Conservation (phyloP, 23 red algal species). For the Gracilaria domingensis region DNA sequence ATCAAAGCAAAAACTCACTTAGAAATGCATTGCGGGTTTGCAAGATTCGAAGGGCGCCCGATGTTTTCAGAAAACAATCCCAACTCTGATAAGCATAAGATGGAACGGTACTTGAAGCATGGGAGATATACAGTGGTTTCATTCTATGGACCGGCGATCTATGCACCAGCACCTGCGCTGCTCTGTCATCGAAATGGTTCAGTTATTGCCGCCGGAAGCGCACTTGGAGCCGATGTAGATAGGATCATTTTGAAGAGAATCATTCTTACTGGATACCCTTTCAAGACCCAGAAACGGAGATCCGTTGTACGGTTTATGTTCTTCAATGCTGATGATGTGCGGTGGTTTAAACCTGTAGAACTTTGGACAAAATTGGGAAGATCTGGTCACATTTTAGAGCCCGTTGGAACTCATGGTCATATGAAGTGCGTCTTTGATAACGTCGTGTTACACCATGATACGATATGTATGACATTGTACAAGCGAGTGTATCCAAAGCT, state of each 20-base stretch:
- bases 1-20: constrained; percentile 68
- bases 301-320: constrained; percentile 94
- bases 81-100: constrained; percentile 81
- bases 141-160: constrained; percentile 85
- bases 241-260: constrained; percentile 95
- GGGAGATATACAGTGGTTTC: constrained; percentile 81
- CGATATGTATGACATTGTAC: constrained; percentile 95
- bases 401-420: constrained; percentile 93
- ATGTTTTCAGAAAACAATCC: constrained; percentile 82
- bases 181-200: constrained; percentile 51
- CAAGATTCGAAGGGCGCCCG: constrained; percentile 73
- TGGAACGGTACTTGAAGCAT: constrained; percentile 80
- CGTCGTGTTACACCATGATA: constrained; percentile 83
- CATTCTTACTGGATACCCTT: constrained; percentile 91
- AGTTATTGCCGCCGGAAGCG: constrained; percentile 76
- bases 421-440: constrained; percentile 96
- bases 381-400: constrained; percentile 88
- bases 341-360: constrained; percentile 87
- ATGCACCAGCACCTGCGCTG: constrained; percentile 89
- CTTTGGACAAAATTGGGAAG: constrained; percentile 95
- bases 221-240: constrained; percentile 85
- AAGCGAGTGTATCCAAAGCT: constrained; percentile 91
- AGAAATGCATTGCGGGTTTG: constrained; percentile 85
- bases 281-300: constrained; percentile 82
- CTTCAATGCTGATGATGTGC: constrained; percentile 95